These are phyloP conservation scores for Davidsoniella neocaledoniae DNA, from an alignment of 2,329 filamentous ascomycete genomes.

Conservation along the genomic window DNA sequence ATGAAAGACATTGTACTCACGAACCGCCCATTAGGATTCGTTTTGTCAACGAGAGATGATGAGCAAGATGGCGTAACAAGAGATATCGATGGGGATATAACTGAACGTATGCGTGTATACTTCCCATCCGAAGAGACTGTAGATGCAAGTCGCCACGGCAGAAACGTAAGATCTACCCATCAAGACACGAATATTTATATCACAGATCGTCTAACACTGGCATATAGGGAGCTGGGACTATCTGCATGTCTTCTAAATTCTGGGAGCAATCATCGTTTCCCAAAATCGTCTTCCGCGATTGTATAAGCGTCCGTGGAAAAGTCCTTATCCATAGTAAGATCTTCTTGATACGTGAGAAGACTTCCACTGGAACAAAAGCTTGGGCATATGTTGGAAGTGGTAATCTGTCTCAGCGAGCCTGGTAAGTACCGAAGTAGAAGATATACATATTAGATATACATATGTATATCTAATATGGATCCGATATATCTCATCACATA, in stretches of 20 bases:
- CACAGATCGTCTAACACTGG: not conserved
- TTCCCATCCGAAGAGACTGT: conserved; percentile 66
- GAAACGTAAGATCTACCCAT: conserved; percentile 26
- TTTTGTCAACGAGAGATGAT: conserved; percentile 19
- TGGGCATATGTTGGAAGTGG: conserved; percentile 85
- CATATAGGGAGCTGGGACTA: conserved; percentile 58
- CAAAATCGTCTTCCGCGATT: conserved; percentile 53
- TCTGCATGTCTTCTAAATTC: conserved; percentile 60
- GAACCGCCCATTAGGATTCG: too few species aligned
- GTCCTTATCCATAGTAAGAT: conserved; percentile 83
- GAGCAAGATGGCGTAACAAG: conserved; percentile 16
- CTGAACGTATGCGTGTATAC: conserved; percentile 51
- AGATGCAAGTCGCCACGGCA: conserved; percentile 43
- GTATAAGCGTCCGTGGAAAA: conserved; percentile 50
- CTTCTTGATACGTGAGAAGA: conserved; percentile 28
- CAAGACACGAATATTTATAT: not conserved
- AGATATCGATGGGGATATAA: conserved; percentile 15
- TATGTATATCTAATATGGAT: too few species aligned
- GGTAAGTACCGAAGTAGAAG: conserved; percentile 37
- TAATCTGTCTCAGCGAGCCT: conserved; percentile 86
- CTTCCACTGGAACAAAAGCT: conserved; percentile 22
- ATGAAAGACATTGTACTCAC: too few species aligned
- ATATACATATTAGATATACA: not conserved
- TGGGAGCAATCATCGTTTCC: conserved; percentile 59
- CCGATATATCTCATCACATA: too few species aligned